Conservation (phyloP, 345 rosid species). For the Eucalyptus polybractea region DNA sequence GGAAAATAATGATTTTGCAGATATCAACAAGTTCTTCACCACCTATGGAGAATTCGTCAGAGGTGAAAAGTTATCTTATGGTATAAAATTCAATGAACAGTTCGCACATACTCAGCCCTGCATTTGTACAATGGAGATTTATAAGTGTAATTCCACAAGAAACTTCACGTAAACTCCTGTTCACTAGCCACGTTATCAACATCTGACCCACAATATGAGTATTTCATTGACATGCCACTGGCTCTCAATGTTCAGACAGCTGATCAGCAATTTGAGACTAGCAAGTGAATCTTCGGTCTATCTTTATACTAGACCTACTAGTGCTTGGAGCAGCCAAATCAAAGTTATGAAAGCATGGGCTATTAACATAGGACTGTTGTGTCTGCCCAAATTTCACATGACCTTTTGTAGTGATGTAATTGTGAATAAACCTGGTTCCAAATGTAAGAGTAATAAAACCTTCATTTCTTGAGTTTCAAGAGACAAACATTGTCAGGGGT, state of each 20-base stretch:
- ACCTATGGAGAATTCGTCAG: neutral
- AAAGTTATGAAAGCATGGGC: neutral
- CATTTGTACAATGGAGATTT: neutral
- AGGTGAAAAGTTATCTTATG: neutral
- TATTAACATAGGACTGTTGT: neutral
- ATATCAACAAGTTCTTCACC: neutral
- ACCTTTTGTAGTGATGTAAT: neutral
- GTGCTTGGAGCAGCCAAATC: neutral
- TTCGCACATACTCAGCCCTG: neutral
- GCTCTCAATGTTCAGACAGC: neutral
- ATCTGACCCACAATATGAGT: neutral
- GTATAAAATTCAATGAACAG: neutral
- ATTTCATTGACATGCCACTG: neutral
- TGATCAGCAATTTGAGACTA: neutral
- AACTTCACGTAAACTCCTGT: neutral
- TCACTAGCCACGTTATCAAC: neutral
- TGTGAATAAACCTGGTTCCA: neutral
- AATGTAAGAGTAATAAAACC: neutral
- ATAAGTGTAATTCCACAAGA: neutral
- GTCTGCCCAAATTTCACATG: neutral
- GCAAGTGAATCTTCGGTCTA: neutral
- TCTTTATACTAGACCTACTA: neutral
- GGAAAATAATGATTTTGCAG: neutral
- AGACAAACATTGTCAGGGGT: neutral
- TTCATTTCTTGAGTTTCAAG: neutral